These are phyloP conservation scores for Sapria himalayana DNA, from an alignment of 345 rosid species.

Conservation along the genomic window DNA sequence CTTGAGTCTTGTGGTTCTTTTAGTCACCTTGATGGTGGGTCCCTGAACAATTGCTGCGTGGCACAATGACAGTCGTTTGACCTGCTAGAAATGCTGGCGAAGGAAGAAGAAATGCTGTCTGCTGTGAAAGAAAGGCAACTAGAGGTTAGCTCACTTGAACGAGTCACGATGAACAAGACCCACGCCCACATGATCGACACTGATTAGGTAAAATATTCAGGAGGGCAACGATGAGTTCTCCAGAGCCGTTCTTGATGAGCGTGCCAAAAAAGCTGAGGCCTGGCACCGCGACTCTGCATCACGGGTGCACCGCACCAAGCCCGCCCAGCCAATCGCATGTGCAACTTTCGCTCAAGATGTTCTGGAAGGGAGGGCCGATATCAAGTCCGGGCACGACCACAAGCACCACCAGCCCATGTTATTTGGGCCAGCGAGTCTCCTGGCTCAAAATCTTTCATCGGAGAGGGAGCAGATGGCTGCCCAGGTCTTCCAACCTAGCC, in stretches of 20 bases:
- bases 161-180: no score
- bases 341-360: conserved; percentile 97
- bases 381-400: conserved; percentile 70
- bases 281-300: conserved; percentile 86
- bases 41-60: conserved; percentile 7
- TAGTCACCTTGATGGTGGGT: no score
- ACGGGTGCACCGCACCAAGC: conserved; percentile 36
- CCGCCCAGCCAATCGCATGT: conserved; percentile 74
- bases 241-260: conserved; percentile 52
- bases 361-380: conserved; percentile 75
- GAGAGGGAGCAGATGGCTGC: conserved; percentile 84
- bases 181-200: no score
- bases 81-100: conserved; percentile 68
- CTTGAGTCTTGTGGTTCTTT: no score
- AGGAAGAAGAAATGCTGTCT: conserved; percentile 79
- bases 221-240: conserved; percentile 55
- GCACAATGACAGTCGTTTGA: conserved; percentile 43
- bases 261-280: conserved; percentile 47
- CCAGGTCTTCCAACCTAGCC: conserved; percentile 66
- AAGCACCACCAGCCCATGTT: conserved; percentile 77
- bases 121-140: conserved; percentile 49
- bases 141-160: no score
- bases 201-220: no score
- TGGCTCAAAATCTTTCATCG: conserved; percentile 32
- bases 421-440: conserved; percentile 82